These are phyloP conservation scores for Musa balbisiana DNA, from an alignment of 202 grass and related monocot species.

Conservation along the genomic window DNA sequence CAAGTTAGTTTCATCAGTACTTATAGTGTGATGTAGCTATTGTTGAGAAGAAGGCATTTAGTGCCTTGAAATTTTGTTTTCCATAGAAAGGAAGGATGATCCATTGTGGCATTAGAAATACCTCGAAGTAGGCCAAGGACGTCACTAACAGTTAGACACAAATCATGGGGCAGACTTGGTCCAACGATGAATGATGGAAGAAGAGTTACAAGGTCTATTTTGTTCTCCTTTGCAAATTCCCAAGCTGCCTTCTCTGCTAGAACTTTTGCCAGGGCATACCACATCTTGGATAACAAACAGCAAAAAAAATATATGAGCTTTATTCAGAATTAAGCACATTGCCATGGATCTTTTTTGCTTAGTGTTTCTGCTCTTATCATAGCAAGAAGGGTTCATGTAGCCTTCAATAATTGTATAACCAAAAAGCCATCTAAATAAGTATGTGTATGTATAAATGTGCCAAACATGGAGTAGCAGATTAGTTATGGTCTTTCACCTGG, in stretches of 20 bases:
- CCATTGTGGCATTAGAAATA: neutral
- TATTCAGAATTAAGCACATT: neutral
- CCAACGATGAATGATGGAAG: constrained; percentile 76
- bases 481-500: constrained; percentile 30
- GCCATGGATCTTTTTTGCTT: no score
- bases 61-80: neutral
- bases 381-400: no score
- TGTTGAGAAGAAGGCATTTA: neutral
- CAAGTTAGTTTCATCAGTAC: neutral
- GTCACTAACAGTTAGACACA: constrained; percentile 47
- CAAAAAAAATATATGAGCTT: neutral
- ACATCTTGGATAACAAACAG: constrained; percentile 35
- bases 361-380: no score
- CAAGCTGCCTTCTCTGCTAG: constrained; percentile 80
- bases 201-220: constrained; percentile 60
- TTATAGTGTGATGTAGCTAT: neutral
- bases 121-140: constrained; percentile 73
- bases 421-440: neutral
- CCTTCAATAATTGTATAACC: neutral
- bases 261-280: constrained; percentile 70
- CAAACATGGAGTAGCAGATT: neutral
- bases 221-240: constrained; percentile 78
- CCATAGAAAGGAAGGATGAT: neutral
- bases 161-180: constrained; percentile 44
- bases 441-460: neutral